Evolutionary conservation across 768 basidiomycete genomes (phyloP), one percentile per base, ranked within the genome.

Genomic region (Jaapia argillacea): DNA sequence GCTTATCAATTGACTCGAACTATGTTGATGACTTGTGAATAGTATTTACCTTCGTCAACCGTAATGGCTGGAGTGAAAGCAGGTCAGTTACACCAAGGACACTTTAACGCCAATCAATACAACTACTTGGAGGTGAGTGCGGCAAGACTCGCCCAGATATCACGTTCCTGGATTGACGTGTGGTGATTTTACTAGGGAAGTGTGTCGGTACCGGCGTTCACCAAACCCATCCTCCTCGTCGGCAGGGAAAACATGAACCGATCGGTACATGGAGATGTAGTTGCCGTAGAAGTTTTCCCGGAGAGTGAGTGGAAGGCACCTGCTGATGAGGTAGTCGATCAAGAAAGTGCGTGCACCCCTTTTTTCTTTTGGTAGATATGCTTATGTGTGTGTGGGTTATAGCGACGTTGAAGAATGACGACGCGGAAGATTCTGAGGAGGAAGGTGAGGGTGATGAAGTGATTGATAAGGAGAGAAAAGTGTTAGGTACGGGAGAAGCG

Each of bases 181-280:
- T 41, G 28, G 40, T 31, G 22, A 14, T 13, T 7, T 36, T 16
- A 24, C 10, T 24, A 90, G 85, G 94, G 92, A 5, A 85, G 72
- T 38, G 91, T 96, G 14, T 69, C 77, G 3, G 81, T 85, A 0
- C 77, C 81, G 1, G 74, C 71, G 0, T 85, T 85, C 52, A 65
- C 69, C 24, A 90, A 86, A 56, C 81, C 88, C 0, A 70, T 98
- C 6, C 70, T 98, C 1, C 69, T 99, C 4, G 72, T 88, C 24
- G 93, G 93, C 0, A 72, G 92, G 23, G 84, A 92, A 60, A 81
- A 90, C 48, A 96, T 97, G 86, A 99, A 99, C 58, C 79, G 96
- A 14, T 82, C 92, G 0, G 87, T 97, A 6, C 75, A 94, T 25
- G 93, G 96, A 1, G 96, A 99, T 54, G 64, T 94, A 10, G 93